Percentiles rank a stretch among this genome's conserved stretches.
These are phyloP conservation scores for Trichodelitschia bisporula DNA, from an alignment of 495 filamentous ascomycete genomes.

Conservation along the genomic window DNA sequence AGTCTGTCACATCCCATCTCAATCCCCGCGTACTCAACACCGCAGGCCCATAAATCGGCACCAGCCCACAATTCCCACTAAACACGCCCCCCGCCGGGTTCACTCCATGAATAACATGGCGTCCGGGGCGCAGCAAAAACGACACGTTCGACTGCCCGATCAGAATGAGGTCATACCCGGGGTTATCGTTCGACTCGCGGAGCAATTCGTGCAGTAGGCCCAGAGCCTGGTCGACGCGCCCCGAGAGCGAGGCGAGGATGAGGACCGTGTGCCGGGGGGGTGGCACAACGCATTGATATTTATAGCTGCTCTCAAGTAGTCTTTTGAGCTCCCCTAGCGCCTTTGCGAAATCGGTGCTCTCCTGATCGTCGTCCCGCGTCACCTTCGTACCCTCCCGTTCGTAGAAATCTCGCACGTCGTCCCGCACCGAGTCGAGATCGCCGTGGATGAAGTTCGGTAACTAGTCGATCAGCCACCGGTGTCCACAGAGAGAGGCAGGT, in stretches of 20 bases:
- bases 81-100: slow-evolving; percentile 17
- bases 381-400: slow-evolving; percentile 25
- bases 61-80: slow-evolving; percentile 53
- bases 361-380: slow-evolving; percentile 45
- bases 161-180: slow-evolving; percentile 20
- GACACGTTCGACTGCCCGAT: slow-evolving; percentile 57
- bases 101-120: slow-evolving; percentile 39
- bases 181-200: slow-evolving; percentile 16
- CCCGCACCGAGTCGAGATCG: slow-evolving; percentile 63
- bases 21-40: slow-evolving; percentile 53
- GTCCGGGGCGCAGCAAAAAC: slow-evolving; percentile 44
- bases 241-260: slow-evolving; percentile 61
- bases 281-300: neutral
- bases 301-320: neutral
- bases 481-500: neutral
- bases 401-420: slow-evolving; percentile 35
- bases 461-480: slow-evolving; percentile 10
- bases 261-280: slow-evolving; percentile 24
- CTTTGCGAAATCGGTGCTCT: slow-evolving; percentile 67
- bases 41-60: slow-evolving; percentile 53
- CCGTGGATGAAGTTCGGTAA: slow-evolving; percentile 53
- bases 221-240: slow-evolving; percentile 77
- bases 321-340: slow-evolving; percentile 29
- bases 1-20: slow-evolving; percentile 70
- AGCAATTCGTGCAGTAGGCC: slow-evolving; percentile 57